Percentiles rank a stretch among this genome's conserved stretches.
Evolutionary conservation across 2,329 filamentous ascomycete species (phyloP).

Genomic region (Cyphellophora europaea): DNA sequence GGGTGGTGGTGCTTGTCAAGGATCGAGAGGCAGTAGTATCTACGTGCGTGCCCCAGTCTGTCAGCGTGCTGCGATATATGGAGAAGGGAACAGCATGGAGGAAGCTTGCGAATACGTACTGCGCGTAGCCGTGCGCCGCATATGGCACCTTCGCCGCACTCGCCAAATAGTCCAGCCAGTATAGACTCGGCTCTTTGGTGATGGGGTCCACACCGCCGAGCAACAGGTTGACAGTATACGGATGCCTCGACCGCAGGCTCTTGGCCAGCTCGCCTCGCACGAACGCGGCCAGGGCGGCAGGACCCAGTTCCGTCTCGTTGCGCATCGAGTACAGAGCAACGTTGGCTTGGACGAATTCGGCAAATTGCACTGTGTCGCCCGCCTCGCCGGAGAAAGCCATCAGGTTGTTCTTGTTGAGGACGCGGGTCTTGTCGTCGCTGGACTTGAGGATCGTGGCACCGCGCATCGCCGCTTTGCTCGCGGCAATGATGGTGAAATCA

Average conservation of each 20-base stretch:
- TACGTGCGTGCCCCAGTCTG: constrained; percentile 29
- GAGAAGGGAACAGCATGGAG: constrained; percentile 12
- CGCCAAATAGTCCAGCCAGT: constrained; percentile 97
- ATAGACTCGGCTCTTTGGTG: constrained; percentile 79
- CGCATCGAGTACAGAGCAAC: constrained; percentile 98
- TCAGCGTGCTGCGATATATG: constrained; percentile 4
- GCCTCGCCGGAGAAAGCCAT: constrained; percentile 95
- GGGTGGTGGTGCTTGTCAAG: constrained; percentile 98
- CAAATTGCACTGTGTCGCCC: constrained; percentile 97
- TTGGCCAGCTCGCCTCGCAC: constrained; percentile 88
- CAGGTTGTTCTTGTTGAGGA: constrained; percentile 85
- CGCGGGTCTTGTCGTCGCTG: constrained; percentile 89
- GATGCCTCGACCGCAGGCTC: constrained; percentile 81
- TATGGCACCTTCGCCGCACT: constrained; percentile 82
- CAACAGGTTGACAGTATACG: constrained; percentile 93
- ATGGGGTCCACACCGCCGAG: constrained; percentile 90
- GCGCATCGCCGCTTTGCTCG: constrained; percentile 97
- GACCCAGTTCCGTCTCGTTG: constrained; percentile 85
- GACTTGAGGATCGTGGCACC: constrained; percentile 93
- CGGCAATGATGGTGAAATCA: constrained; percentile 96
- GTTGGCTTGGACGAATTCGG: constrained; percentile 98
- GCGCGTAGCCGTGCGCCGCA: constrained; percentile 94
- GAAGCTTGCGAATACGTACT: constrained; percentile 65
- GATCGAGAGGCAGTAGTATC: constrained; percentile 95
- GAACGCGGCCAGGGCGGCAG: constrained; percentile 81